A percentile compares a stretch with the other conserved stretches of the same genome.
phyloP scores from a whole-genome alignment of 2,329 filamentous ascomycete genomes.

The Aspergillus clavatus region DNA sequence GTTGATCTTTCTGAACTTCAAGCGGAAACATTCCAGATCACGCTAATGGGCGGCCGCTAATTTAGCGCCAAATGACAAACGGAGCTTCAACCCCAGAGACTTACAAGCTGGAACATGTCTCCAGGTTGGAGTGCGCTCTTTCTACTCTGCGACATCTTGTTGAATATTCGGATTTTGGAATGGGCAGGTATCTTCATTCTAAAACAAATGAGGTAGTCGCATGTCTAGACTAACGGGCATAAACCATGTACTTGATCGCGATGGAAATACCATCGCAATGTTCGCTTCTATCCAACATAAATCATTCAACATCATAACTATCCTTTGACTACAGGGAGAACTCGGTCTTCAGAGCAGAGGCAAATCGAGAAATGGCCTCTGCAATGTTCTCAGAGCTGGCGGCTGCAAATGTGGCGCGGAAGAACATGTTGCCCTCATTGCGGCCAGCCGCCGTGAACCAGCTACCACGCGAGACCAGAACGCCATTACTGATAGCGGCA shows the following conservation, averaged over 20 bases:
- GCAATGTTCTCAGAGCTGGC: constrained; percentile 67
- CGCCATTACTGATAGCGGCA: constrained; percentile 67
- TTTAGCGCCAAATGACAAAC: neutral
- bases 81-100: too few relatives aligned
- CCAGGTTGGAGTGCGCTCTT: too few relatives aligned
- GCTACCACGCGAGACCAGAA: constrained; percentile 75
- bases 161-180: too few relatives aligned
- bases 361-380: constrained; percentile 70
- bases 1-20: neutral
- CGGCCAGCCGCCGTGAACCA: constrained; percentile 82
- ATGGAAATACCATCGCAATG: neutral
- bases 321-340: constrained; percentile 45
- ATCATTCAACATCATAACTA: neutral
- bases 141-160: too few relatives aligned
- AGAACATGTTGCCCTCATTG: constrained; percentile 64
- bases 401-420: constrained; percentile 84
- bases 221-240: too few relatives aligned
- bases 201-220: too few relatives aligned
- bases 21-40: neutral
- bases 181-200: too few relatives aligned
- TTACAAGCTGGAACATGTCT: too few relatives aligned
- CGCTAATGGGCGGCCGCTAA: constrained; percentile 4
- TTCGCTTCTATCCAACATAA: neutral
- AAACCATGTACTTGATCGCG: too few relatives aligned
- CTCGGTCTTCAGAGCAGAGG: constrained; percentile 62